Base-by-base conservation (phyloP, 768 basidiomycete species). In the Astraeus odoratus region DNA sequence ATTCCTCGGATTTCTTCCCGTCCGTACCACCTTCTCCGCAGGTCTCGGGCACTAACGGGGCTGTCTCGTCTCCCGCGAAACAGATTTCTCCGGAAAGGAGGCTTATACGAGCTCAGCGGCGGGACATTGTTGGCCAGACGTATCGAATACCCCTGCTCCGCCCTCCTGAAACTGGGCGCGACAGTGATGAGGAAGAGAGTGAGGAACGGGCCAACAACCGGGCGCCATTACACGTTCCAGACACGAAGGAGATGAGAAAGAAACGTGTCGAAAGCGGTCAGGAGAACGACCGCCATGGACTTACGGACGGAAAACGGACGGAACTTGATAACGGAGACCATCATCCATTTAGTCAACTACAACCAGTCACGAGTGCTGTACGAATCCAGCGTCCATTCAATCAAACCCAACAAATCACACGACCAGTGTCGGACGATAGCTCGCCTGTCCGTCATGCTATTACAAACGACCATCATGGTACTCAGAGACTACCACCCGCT, bases 341-440 rank as follows among this genome's bases (percentile, higher is more conserved):
- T 18, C 58, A 60, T 25, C 3, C 52, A 16, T 59, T 59, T 27
- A 52, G 49, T 40, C 58, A 54, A 23, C 22, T 34, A 1, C 43
- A 12, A 13, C 22, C 47, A 10, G 24, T 5, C 16, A 5, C 31
- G 2, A 47, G 43, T 29, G 27, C 27, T 13, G 27, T 10, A 8
- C n/a, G n/a, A n/a, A n/a, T n/a, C n/a, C 40, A 7, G 5, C 51
- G 51, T 24, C 51, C 51, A 8, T 52, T 52, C 26, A 39, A 45
- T 19, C 45, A 50, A 20, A 18, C 33, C 13, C 37, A 39, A 23
- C 22, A 39, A 39, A 6, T 23, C 7, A 39, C 2, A 4, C 23
- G 4, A n/a, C 4, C 22, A 8, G 13, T 15, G 1, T 22, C 13
- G 5, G 25, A 25, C 23, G 37, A 15, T 23, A 34, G 8, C 9